A percentile compares a stretch with the other conserved stretches of the same genome.
These are phyloP conservation scores for Wickerhamomyces subpelliculosus DNA, from an alignment of 805 yeast species.

Conservation along the genomic window DNA sequence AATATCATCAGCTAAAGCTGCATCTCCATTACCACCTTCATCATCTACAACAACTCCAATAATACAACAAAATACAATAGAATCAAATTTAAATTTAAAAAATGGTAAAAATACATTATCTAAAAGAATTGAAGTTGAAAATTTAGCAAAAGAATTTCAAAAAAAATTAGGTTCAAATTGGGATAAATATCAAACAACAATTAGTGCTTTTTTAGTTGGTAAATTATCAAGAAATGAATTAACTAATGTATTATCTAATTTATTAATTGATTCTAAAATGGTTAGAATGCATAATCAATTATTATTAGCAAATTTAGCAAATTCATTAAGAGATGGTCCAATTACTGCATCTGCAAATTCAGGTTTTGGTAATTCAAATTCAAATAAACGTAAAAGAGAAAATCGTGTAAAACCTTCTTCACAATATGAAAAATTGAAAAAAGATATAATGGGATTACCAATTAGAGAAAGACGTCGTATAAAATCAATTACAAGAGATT, in stretches of 20 bases:
- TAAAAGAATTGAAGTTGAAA: slow-evolving; percentile 52
- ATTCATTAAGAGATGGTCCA: slow-evolving; percentile 73
- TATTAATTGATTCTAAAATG: slow-evolving; percentile 31
- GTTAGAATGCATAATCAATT: slow-evolving; percentile 75
- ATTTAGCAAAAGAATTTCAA: slow-evolving; percentile 67
- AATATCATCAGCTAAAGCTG: neutral
- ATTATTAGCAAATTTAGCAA: slow-evolving; percentile 74
- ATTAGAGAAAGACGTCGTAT: slow-evolving; percentile 79
- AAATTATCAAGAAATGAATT: slow-evolving; percentile 73
- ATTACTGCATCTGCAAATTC: slow-evolving; percentile 36
- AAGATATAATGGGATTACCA: slow-evolving; percentile 80
- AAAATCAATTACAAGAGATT: slow-evolving; percentile 73
- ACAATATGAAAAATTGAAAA: slow-evolving; percentile 77
- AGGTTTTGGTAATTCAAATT: slow-evolving; percentile 41
- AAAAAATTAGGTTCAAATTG: slow-evolving; percentile 64
- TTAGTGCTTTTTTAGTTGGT: slow-evolving; percentile 72
- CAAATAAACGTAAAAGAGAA: slow-evolving; percentile 42
- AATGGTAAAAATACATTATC: slow-evolving; percentile 2
- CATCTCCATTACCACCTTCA: neutral
- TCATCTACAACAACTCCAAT: neutral
- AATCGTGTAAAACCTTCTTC: slow-evolving; percentile 46
- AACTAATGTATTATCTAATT: slow-evolving; percentile 46
- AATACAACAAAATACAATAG: neutral
- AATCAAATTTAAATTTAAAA: neutral
- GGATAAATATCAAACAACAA: slow-evolving; percentile 78